Evolutionary conservation across 768 basidiomycete species (phyloP), one percentile per base, ranked within the genome.

Genomic region (Mycena belliarum): DNA sequence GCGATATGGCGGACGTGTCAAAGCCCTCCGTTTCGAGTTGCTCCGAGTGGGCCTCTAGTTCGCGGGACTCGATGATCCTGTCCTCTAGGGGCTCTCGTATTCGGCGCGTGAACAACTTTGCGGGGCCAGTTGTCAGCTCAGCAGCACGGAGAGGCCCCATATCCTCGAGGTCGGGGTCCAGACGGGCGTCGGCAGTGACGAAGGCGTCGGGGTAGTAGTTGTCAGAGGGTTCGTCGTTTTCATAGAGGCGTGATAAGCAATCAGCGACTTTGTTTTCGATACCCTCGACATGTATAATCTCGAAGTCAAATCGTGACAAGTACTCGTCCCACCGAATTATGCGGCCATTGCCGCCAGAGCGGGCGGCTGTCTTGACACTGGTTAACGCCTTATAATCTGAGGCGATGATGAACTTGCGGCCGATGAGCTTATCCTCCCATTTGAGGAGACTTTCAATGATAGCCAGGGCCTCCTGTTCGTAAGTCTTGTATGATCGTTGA

Each of bases 381-480:
- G n/a, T n/a, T n/a, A n/a, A n/a, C n/a, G n/a, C n/a, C n/a, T n/a
- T n/a, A n/a, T n/a, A n/a, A n/a, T n/a, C n/a, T n/a, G n/a, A n/a
- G n/a, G n/a, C n/a, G n/a, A n/a, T n/a, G n/a, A n/a, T n/a, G n/a
- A n/a, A n/a, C n/a, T n/a, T n/a, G n/a, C n/a, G n/a, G n/a, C n/a
- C n/a, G n/a, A n/a, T n/a, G n/a, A n/a, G n/a, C n/a, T n/a, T n/a
- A n/a, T n/a, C n/a, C n/a, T n/a, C n/a, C n/a, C n/a, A n/a, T 37
- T 70, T 71, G 5, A 68, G 16, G 0, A 71, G 48, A 0, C 38
- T 42, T 24, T 67, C 58, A 6, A 66, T 38, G 3, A 66, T 57
- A 6, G 61, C 61, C 1, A 66, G 38, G 6, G 55, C 59, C 25
- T 66, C 55, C 6, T 59, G 53, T 40, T 68, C 66, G 10, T 64